Percentiles rank a stretch among this genome's conserved stretches.
Evolutionary conservation across 177 flowering plant species (phyloP).

Genomic region (Telopea speciosissima): DNA sequence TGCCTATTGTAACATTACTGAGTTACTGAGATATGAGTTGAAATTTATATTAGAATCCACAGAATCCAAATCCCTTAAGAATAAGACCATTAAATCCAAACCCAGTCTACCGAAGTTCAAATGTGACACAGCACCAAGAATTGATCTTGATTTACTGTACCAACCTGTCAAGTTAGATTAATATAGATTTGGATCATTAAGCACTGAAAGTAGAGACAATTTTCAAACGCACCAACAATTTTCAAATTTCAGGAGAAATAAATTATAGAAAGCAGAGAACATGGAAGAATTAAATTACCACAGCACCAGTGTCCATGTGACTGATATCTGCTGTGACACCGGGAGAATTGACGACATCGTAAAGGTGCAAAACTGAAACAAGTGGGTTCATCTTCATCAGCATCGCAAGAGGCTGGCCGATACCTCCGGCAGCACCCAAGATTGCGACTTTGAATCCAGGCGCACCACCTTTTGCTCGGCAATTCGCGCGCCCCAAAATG

Average conservation of each 20-base stretch:
- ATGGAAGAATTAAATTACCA: slow-evolving; percentile 39
- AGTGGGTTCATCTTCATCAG: slow-evolving; percentile 96
- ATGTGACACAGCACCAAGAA: background rate
- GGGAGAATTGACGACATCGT: slow-evolving; percentile 87
- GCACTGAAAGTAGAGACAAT: background rate
- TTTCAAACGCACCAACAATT: background rate
- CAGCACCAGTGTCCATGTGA: slow-evolving; percentile 95
- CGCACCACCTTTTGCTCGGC: slow-evolving; percentile 87
- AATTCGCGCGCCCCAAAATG: slow-evolving; percentile 35
- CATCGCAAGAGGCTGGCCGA: slow-evolving; percentile 89
- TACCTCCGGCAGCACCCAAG: slow-evolving; percentile 94
- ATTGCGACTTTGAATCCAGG: slow-evolving; percentile 88
- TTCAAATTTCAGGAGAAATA: background rate
- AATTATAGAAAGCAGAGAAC: background rate
- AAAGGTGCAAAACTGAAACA: slow-evolving; percentile 84
- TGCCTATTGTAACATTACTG: background rate
- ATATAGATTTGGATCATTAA: background rate
- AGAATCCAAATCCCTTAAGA: background rate
- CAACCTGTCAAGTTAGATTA: background rate
- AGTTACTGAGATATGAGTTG: background rate
- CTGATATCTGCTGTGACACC: slow-evolving; percentile 97
- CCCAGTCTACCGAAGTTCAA: background rate
- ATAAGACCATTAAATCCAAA: background rate
- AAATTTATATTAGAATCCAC: background rate
- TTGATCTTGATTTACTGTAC: background rate